phyloP scores from a whole-genome alignment of 2,329 filamentous ascomycete species.

The Diaporthe longicolla region DNA sequence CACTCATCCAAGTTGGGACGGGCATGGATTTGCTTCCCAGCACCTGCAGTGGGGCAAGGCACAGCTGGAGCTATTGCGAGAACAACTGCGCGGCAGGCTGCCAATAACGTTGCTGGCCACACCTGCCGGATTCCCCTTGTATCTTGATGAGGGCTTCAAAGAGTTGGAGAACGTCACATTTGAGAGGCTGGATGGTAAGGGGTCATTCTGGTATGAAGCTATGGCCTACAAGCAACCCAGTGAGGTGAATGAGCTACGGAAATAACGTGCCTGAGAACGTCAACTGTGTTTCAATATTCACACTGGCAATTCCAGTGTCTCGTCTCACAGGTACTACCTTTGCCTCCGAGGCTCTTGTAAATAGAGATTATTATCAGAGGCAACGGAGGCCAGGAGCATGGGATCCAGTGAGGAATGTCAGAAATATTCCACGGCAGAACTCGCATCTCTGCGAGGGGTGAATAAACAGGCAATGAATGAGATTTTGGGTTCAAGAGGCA shows the following conservation, averaged over 20 bases:
- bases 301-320: not conserved
- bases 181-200: slow-evolving; percentile 36
- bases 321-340: not conserved
- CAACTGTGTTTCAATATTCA: too few species aligned
- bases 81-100: not conserved
- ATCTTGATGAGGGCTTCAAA: slow-evolving; percentile 31
- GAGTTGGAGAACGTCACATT: slow-evolving; percentile 33
- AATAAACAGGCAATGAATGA: not conserved
- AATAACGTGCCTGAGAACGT: not conserved
- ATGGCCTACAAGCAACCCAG: slow-evolving; percentile 24
- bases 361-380: not conserved
- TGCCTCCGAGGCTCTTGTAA: not conserved
- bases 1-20: slow-evolving; percentile 41
- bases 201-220: slow-evolving; percentile 30
- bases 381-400: not conserved
- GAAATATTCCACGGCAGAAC: not conserved
- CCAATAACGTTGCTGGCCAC: slow-evolving; percentile 39
- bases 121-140: slow-evolving; percentile 40
- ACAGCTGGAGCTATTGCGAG: slow-evolving; percentile 20
- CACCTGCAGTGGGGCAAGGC: slow-evolving; percentile 38
- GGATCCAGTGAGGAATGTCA: not conserved
- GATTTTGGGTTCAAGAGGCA: not conserved
- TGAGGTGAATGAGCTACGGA: slow-evolving; percentile 2
- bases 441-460: not conserved
- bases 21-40: slow-evolving; percentile 35